Conservation (phyloP, 129 eudicot species). For the Apium graveolens region DNA sequence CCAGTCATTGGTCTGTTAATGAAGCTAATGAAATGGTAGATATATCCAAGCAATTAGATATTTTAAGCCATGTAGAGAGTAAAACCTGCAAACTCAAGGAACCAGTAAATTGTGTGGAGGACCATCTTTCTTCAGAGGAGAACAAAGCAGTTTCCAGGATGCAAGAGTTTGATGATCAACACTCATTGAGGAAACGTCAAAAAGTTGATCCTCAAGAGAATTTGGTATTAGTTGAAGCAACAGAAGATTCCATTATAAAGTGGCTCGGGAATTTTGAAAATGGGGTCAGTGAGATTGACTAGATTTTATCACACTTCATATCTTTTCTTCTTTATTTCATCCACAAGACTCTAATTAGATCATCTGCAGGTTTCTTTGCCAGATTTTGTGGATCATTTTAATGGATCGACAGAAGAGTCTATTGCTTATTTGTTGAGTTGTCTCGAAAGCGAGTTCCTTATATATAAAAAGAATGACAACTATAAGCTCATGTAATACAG, state of each 20-base stretch:
- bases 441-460: conserved; percentile 68
- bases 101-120: not conserved
- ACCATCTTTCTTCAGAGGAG: not conserved
- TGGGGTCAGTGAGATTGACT: conserved; percentile 69
- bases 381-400: conserved; percentile 53
- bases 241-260: conserved; percentile 40
- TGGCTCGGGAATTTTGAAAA: conserved; percentile 44
- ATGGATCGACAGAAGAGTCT: conserved; percentile 41
- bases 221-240: conserved; percentile 24
- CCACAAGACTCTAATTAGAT: not conserved
- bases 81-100: conserved; percentile 8
- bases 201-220: conserved; percentile 32
- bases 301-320: not conserved
- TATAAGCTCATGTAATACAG: conserved; percentile 42
- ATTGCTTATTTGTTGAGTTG: conserved; percentile 35
- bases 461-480: conserved; percentile 54
- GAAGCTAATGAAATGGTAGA: conserved; percentile 25
- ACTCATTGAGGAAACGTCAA: conserved; percentile 41
- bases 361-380: conserved; percentile 50
- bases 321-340: not conserved
- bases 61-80: not conserved
- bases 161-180: conserved; percentile 20
- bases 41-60: not conserved
- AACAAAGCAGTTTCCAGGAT: conserved; percentile 13
- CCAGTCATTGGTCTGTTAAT: conserved; percentile 15